Base-by-base conservation (phyloP, 208 protist species). In the Angomonas ambiguus region DNA sequence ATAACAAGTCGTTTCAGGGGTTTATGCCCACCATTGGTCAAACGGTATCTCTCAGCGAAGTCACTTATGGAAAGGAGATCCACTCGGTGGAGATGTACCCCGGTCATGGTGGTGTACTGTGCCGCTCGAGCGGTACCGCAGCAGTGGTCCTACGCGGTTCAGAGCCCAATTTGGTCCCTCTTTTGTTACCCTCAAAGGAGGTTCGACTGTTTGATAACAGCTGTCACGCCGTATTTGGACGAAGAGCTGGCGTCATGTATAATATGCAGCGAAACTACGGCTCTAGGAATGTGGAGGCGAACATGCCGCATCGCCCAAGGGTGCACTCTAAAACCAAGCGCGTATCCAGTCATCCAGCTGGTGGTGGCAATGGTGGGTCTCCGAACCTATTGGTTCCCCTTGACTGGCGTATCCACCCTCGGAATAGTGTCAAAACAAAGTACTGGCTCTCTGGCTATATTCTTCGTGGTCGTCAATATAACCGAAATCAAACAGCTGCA, bases 391-490 rank as follows among this genome's bases (percentile, higher is more conserved):
- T 96, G 10, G 83, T 93, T n/a, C 88, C 88, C n/a, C 81, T 96
- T 3, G 88, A 96, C 69, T 94, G 91, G 88, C 85, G 88, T 62
- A 79, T 93, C 35, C 87, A 96, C 65, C 91, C 87, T 20, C 76
- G 86, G 11, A 96, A 93, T 69, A 74, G 67, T 24, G 91, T 93
- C n/a, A 93, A 93, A 72, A 85, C 88, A 30, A 96, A 96, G 80
- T 94, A 93, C 64, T 96, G 91, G 91, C 87, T 96, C 10, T 96
- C 91, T 0, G 91, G 91, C 22, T 96, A 96, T 75, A 92, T 93
- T 51, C 75, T 96, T 10, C 86, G 88, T 22, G 91, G 91, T 13
- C 70, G 91, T 28, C 88, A 94, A 72, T 94, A 96, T 75, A 92
- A 92, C 70, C 74, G 81, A 24, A 79, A 78, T 45, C 87, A 92